phyloP scores from a whole-genome alignment of 192 early-diverging fungal species.

The Mortierella hygrophila region DNA sequence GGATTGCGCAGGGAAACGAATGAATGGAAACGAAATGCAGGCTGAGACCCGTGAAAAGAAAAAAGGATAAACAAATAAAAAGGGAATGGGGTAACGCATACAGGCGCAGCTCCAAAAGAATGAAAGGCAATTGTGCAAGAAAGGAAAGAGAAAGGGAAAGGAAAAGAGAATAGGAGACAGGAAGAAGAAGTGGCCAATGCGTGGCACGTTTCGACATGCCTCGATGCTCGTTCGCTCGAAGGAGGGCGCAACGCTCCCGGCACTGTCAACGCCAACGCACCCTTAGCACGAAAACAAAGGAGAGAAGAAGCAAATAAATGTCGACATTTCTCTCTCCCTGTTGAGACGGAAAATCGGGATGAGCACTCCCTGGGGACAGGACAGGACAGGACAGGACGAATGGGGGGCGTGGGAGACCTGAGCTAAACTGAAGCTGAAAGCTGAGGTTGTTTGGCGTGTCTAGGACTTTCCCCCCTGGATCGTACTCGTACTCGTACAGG shows the following conservation, averaged over 20 bases:
- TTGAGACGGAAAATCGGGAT: not conserved
- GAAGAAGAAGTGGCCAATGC: slow-evolving; percentile 19
- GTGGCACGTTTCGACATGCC: slow-evolving; percentile 1
- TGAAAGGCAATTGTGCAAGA: not conserved
- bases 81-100: not conserved
- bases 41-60: slow-evolving; percentile 7
- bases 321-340: not conserved
- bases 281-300: not conserved
- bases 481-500: not conserved
- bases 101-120: slow-evolving; percentile 5
- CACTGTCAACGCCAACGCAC: not conserved
- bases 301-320: not conserved
- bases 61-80: not conserved
- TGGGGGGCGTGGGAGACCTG: not conserved
- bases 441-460: not conserved
- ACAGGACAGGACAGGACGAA: not conserved
- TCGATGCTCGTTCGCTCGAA: not conserved
- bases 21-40: not conserved
- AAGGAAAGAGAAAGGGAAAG: not conserved
- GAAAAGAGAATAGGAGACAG: not conserved
- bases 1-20: not conserved
- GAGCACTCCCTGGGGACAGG: not conserved
- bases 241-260: not conserved
- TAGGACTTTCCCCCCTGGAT: too few species aligned
- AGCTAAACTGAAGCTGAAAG: not conserved